Evolutionary conservation across 2,329 filamentous ascomycete genomes (phyloP), one percentile per base, ranked within the genome.

Genomic region (Trichophyton benhamiae): DNA sequence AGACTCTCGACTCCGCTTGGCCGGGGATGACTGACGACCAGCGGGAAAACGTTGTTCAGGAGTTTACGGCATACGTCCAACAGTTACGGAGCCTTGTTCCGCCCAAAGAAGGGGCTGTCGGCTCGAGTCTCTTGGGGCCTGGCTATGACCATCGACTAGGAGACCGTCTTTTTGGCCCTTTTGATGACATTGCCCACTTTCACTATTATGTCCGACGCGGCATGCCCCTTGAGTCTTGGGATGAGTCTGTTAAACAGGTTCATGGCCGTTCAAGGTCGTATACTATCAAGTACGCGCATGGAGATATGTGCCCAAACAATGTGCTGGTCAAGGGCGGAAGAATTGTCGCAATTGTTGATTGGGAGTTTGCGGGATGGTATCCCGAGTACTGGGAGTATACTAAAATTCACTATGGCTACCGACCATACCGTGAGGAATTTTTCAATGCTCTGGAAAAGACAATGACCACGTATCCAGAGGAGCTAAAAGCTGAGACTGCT

Each of bases 371-470:
- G 9, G 76, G 75, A 1, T 79, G 73, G 74, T 77, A 74, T 62
- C 76, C 75, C 5, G 59, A 66, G 15, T 78, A 77, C 66, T 79
- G 75, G 76, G 76, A 78, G 63, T 77, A 76, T 62, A 72, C 71
- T 3, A 69, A 48, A n/a, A 49, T 49, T 5, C 46, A 27, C 9
- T 49, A 49, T 8, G 46, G 46, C 3, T 49, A 20, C 17, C 46
- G 46, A 4, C 46, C 46, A 8, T 49, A 27, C 25, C 46, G 46
- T 7, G 25, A 49, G 9, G 46, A 49, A 8, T 49, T 42, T 49
- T 49, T 25, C 20, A 20, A 49, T 42, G 41, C 41, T 7, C 6
- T 49, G 1, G 46, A 25, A 8, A 9, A 42, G 41, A 42, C 41
- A 3, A 42, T 42, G 46, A 49, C 46, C 11, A 49, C 46, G 7